A percentile compares a stretch with the other conserved stretches of the same genome.
phyloP scores from a whole-genome alignment of 179 eudicot genomes.

The Silene vulgaris region DNA sequence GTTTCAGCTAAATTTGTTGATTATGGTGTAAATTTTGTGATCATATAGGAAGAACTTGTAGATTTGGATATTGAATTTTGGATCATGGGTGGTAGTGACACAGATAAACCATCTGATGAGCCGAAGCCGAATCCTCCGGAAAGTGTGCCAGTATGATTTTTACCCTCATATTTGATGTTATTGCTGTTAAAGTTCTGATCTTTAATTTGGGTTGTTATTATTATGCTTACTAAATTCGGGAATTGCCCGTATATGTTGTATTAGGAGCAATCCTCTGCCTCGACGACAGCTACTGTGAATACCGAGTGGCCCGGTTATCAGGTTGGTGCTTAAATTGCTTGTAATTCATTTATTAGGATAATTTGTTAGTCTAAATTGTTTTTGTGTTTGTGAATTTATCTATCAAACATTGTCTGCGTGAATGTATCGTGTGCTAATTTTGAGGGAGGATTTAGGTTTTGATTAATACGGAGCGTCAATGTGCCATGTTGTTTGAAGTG shows the following conservation, averaged over 20 bases:
- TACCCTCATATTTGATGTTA: not conserved
- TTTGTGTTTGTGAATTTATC: not conserved
- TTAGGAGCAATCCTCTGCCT: conserved; percentile 67
- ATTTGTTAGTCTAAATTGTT: conserved; percentile 4
- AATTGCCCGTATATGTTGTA: conserved; percentile 9
- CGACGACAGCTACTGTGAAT: conserved; percentile 52
- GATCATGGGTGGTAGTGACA: conserved; percentile 80
- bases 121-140: conserved; percentile 56
- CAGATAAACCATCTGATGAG: conserved; percentile 68
- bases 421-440: not conserved
- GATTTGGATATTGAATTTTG: conserved; percentile 26
- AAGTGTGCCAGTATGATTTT: conserved; percentile 26
- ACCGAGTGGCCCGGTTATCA: conserved; percentile 96
- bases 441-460: not conserved
- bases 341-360: not conserved
- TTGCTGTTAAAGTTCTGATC: conserved; percentile 10
- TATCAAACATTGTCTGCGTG: conserved; percentile 8
- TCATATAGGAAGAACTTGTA: conserved; percentile 29
- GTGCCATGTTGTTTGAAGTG: not conserved
- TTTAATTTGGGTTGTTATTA: not conserved
- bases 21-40: conserved; percentile 15
- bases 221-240: conserved; percentile 15
- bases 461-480: not conserved
- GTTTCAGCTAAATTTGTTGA: conserved; percentile 8
- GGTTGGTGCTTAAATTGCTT: conserved; percentile 37